Conservation (phyloP, 2,329 filamentous ascomycete species). For the Penicillium sclerotigenum region DNA sequence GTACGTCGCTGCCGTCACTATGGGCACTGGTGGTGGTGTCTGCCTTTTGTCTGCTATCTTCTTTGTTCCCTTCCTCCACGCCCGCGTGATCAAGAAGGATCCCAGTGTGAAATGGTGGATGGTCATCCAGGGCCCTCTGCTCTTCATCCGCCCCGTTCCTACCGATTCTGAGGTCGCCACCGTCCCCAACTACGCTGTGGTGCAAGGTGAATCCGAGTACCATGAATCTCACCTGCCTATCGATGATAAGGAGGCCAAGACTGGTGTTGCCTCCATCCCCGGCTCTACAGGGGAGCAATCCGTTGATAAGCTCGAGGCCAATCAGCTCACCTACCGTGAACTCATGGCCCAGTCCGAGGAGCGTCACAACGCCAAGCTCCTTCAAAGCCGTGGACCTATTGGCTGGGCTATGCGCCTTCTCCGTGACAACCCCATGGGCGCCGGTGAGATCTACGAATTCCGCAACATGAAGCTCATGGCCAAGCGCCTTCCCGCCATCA, state of each 20-base stretch:
- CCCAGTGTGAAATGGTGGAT: conserved; percentile 62
- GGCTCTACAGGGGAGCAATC: conserved; percentile 35
- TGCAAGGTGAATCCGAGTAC: conserved; percentile 61
- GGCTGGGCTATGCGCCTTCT: conserved; percentile 80
- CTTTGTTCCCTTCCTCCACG: conserved; percentile 69
- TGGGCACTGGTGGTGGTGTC: conserved; percentile 63
- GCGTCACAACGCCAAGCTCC: conserved; percentile 61
- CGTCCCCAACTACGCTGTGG: conserved; percentile 73
- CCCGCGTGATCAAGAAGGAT: conserved; percentile 67
- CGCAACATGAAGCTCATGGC: conserved; percentile 63
- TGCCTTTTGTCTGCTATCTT: conserved; percentile 61
- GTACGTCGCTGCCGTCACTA: conserved; percentile 65
- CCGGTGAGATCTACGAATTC: conserved; percentile 70
- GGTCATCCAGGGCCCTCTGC: conserved; percentile 60
- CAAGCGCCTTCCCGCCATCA: conserved; percentile 66
- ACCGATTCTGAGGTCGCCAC: conserved; percentile 52
- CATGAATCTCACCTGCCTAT: conserved; percentile 35
- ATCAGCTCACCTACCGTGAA: conserved; percentile 59
- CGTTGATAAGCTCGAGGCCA: conserved; percentile 48
- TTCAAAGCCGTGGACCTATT: conserved; percentile 63
- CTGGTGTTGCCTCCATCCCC: conserved; percentile 17
- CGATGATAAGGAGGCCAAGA: conserved; percentile 23
- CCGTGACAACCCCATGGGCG: conserved; percentile 68
- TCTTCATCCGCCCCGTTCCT: conserved; percentile 59
- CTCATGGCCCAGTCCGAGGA: conserved; percentile 57